phyloP scores from a whole-genome alignment of 768 basidiomycete species.

The Mycena venus region DNA sequence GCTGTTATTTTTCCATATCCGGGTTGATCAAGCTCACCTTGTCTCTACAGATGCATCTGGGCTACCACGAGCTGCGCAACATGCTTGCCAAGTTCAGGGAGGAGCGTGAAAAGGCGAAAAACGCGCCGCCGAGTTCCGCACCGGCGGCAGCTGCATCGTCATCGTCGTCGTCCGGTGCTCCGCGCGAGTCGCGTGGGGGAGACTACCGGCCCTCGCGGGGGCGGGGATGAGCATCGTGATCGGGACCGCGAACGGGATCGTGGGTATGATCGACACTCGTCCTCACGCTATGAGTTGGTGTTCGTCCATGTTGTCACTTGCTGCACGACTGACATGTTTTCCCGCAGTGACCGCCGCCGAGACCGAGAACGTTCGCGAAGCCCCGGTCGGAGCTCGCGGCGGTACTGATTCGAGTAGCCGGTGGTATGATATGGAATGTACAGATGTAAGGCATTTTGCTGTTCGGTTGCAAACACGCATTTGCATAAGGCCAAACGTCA shows the following conservation, averaged over 20 bases:
- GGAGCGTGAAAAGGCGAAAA: conserved; percentile 87
- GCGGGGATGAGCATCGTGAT: conserved; percentile 71
- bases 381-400: conserved; percentile 67
- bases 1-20: conserved; percentile 47
- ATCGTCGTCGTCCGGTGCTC: conserved; percentile 55
- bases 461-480: conserved; percentile 21
- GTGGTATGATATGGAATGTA: background rate
- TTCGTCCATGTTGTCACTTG: conserved; percentile 35
- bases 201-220: conserved; percentile 73
- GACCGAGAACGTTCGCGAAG: conserved; percentile 83
- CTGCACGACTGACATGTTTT: conserved; percentile 37
- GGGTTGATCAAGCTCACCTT: conserved; percentile 34
- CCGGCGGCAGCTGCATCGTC: conserved; percentile 38
- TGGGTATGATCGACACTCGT: conserved; percentile 76
- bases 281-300: conserved; percentile 77
- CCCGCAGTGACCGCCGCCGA: conserved; percentile 73
- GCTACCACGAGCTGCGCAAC: conserved; percentile 97
- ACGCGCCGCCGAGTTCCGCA: conserved; percentile 60
- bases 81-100: conserved; percentile 93
- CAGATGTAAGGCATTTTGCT: conserved; percentile 2
- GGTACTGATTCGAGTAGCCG: conserved; percentile 56
- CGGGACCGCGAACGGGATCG: conserved; percentile 74
- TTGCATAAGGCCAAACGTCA: conserved; percentile 20
- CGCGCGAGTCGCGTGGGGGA: conserved; percentile 49
- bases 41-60: conserved; percentile 90